Evolutionary conservation across 371 early-diverging fungal species (phyloP), one percentile per base, ranked within the genome.

Genomic region (Mucor sp.): DNA sequence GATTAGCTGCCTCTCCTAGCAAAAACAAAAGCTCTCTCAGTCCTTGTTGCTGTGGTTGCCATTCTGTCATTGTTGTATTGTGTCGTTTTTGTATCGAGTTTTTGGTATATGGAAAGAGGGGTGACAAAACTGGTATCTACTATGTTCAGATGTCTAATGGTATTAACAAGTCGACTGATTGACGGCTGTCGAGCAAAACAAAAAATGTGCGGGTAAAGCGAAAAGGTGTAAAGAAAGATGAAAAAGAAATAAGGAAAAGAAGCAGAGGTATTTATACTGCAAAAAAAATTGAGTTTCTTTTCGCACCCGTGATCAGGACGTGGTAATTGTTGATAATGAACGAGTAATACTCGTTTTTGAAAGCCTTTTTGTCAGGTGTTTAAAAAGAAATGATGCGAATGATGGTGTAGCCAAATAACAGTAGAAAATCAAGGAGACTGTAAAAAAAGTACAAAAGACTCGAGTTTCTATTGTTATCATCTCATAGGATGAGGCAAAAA

Each of bases 1-100:
- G 78, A 61, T 66, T 68, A n/a, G 69, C 57, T 37, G 79, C 82
- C 48, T 79, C 74, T 48, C 70, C 70, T 32, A 82, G 63, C 44
- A 82, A 61, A n/a, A 73, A 25, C 8, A 74, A 32, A 33, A 82
- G 62, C 47, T 79, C 78, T 62, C 71, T 30, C 58, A 82, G 62
- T 28, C 75, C 73, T 68, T 77, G 76, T 60, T 68, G 75, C 65
- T 79, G 74, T 53, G 70, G 70, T 57, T 69, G 64, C 62, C 71
- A 67, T 47, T 50, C 50, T 50, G 56, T 39, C 47, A 58, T 69
- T 61, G 35, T 32, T 43, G 43, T 17, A 4, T 43, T 43, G 5
- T 12, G 19, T 19, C 21, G 25, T 27, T 44, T 35, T 6, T 35
- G 37, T 37, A 37, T 37, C 33, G 33, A 33, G 33, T 33, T 33